These are phyloP conservation scores for Pseudopediastrum boryanum DNA, from an alignment of 139 green algal genomes.

Conservation along the genomic window DNA sequence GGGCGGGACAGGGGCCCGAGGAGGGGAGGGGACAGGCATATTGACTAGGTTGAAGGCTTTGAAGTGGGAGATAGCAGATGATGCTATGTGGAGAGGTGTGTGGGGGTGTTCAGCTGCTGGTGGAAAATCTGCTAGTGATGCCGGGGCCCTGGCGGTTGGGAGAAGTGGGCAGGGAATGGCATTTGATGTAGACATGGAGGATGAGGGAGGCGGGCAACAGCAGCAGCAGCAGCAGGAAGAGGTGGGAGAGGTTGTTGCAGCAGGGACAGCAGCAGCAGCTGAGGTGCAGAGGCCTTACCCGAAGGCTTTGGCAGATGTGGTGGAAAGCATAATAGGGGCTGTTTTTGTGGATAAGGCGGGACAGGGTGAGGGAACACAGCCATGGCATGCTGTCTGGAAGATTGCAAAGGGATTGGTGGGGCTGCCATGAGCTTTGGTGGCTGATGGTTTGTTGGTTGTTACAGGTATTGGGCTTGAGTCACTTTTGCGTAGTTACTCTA, in stretches of 20 bases:
- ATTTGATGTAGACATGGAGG: not conserved
- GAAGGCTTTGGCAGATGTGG: slow-evolving; percentile 12
- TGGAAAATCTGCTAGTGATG: not conserved
- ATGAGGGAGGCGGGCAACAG: not conserved
- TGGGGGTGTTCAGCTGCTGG: not conserved
- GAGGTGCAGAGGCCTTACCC: not conserved
- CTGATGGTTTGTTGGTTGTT: too few species aligned
- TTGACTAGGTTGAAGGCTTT: too few species aligned
- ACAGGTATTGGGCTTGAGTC: too few species aligned
- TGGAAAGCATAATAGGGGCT: slow-evolving; percentile 12
- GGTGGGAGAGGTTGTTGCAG: not conserved
- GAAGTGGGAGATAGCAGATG: not conserved
- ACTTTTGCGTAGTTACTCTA: too few species aligned
- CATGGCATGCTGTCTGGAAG: too few species aligned
- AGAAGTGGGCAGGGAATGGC: not conserved
- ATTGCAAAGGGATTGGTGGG: too few species aligned
- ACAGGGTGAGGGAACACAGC: too few species aligned
- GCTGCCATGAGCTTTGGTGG: too few species aligned
- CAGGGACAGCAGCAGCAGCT: not conserved
- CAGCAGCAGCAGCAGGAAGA: not conserved
- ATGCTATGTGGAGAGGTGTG: not conserved
- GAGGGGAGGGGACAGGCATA: not conserved
- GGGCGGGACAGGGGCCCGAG: not conserved
- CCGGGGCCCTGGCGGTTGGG: not conserved
- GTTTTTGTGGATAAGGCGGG: slow-evolving; percentile 32